phyloP scores from a whole-genome alignment of 768 basidiomycete species.

The Hydnomerulius pinastri region DNA sequence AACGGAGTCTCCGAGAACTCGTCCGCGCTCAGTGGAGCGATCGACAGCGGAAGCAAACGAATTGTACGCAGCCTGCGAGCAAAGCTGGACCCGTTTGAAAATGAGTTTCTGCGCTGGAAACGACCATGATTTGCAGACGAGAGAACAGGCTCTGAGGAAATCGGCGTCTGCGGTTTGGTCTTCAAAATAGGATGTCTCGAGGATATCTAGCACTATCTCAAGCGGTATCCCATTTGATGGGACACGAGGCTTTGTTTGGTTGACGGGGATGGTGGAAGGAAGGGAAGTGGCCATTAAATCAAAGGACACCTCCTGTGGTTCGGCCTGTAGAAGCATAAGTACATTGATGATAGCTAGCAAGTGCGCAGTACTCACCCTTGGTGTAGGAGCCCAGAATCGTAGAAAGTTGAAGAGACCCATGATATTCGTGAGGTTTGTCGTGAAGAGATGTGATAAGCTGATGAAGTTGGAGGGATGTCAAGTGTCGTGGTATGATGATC shows the following conservation, averaged over 20 bases:
- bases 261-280: constrained; percentile 19
- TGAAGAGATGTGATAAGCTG: constrained; percentile 17
- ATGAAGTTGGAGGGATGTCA: constrained; percentile 15
- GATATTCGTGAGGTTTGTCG: constrained; percentile 19
- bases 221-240: constrained; percentile 48
- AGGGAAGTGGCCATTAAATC: constrained; percentile 35
- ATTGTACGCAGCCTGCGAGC: constrained; percentile 52
- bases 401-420: constrained; percentile 29
- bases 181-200: constrained; percentile 54
- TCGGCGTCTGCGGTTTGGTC: constrained; percentile 37
- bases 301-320: constrained; percentile 41
- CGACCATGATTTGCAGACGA: constrained; percentile 72
- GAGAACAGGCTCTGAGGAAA: constrained; percentile 54
- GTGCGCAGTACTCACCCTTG: constrained; percentile 22
- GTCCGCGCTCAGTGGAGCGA: constrained; percentile 46
- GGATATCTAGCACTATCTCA: constrained; percentile 63
- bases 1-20: constrained; percentile 54
- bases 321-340: constrained; percentile 25
- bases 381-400: constrained; percentile 21
- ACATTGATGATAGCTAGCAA: neutral
- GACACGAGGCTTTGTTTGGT: constrained; percentile 20
- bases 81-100: constrained; percentile 58
- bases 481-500: constrained; percentile 17
- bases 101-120: constrained; percentile 62
- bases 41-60: constrained; percentile 57